phyloP scores from a whole-genome alignment of 164 flowering plant species.

The Stephania yunnanensis region DNA sequence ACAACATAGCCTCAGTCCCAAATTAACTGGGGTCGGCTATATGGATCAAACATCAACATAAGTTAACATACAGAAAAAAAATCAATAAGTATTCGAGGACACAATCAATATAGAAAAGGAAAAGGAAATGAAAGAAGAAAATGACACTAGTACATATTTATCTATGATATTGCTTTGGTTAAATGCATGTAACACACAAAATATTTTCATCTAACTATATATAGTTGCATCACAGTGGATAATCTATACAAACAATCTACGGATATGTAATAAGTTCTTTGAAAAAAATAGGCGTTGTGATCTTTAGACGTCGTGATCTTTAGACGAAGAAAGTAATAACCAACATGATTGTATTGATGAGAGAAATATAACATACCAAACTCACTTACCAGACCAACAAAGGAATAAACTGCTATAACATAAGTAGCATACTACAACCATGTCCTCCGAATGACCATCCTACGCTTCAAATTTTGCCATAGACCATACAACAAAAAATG shows the following conservation, averaged over 20 bases:
- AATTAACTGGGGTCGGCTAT: too few relatives aligned
- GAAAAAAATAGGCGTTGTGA: too few relatives aligned
- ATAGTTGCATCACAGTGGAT: too few relatives aligned
- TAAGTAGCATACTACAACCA: conserved; percentile 96
- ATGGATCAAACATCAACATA: too few relatives aligned
- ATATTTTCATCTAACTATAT: too few relatives aligned
- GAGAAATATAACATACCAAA: neutral
- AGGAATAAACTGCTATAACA: conserved; percentile 81
- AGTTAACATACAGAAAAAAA: too few relatives aligned
- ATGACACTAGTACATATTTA: neutral
- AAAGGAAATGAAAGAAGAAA: neutral
- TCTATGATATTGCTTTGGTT: neutral
- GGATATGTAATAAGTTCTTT: too few relatives aligned
- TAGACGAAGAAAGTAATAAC: neutral
- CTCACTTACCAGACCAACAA: conserved; percentile 90
- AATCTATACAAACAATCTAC: too few relatives aligned
- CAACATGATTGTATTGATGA: neutral
- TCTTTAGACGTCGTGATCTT: too few relatives aligned
- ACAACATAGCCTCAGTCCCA: too few relatives aligned
- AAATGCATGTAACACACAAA: neutral
- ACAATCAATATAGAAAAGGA: too few relatives aligned
- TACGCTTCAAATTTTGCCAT: conserved; percentile 91
- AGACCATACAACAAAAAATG: conserved; percentile 92
- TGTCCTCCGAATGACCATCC: conserved; percentile 97
- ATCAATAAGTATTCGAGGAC: too few relatives aligned